These are phyloP conservation scores for Candida nanaspora DNA, from an alignment of 805 yeast species.

Conservation along the genomic window DNA sequence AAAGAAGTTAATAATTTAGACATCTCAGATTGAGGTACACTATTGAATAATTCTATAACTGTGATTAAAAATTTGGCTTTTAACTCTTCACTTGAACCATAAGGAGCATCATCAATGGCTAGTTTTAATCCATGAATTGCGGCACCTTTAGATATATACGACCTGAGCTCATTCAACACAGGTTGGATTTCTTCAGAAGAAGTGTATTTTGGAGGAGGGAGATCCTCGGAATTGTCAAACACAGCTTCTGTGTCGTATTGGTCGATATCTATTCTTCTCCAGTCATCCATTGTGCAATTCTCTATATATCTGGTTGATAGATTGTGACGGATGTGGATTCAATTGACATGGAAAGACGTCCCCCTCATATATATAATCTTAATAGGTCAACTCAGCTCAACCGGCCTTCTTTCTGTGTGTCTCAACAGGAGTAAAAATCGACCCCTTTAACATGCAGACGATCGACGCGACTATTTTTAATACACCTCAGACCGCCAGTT, in stretches of 20 bases:
- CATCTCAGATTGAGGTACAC: conserved; percentile 63
- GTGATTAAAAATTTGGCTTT: conserved; percentile 45
- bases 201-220: no score
- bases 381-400: no score
- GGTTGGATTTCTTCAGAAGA: conserved; percentile 57
- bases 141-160: conserved; percentile 64
- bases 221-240: no score
- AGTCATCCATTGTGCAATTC: conserved; percentile 30
- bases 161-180: conserved; percentile 51
- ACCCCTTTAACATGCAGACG: no score
- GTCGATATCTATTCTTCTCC: conserved; percentile 95
- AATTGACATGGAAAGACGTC: no score
- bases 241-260: conserved; percentile 77
- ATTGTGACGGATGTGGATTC: no score
- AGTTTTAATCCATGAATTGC: conserved; percentile 56
- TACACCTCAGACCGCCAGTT: background rate
- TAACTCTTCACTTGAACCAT: conserved; percentile 58
- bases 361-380: no score
- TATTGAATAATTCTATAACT: conserved; percentile 66
- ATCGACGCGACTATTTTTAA: no score
- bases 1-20: conserved; percentile 52
- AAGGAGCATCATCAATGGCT: conserved; percentile 72
- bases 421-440: no score
- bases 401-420: no score
- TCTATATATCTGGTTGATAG: background rate